Evolutionary conservation across 805 yeast species (phyloP).

Genomic region (Metschnikowia baotianmanensis): DNA sequence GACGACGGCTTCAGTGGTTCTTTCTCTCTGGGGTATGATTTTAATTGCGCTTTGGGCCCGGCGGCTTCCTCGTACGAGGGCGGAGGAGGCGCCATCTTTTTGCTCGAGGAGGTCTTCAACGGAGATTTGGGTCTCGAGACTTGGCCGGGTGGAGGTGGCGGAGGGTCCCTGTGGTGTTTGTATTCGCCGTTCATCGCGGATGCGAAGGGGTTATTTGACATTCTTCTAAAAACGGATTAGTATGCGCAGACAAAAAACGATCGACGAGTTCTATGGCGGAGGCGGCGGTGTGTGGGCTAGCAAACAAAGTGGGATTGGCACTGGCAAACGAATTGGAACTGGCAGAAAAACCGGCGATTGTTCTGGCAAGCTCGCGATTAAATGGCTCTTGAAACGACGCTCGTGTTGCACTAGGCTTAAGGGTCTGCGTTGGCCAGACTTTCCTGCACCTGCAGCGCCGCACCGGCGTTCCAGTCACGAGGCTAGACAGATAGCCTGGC

Average conservation of each 20-base stretch:
- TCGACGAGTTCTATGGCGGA: neutral
- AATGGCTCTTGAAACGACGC: constrained; percentile 6
- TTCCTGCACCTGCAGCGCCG: constrained; percentile 9
- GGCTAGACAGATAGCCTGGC: no score
- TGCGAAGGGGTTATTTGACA: constrained; percentile 55
- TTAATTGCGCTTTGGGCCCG: constrained; percentile 40
- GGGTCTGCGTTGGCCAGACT: constrained; percentile 2
- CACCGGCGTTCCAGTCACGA: no score
- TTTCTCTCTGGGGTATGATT: constrained; percentile 57
- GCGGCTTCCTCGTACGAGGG: constrained; percentile 74
- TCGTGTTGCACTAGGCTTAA: constrained; percentile 2
- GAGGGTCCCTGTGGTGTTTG: constrained; percentile 37
- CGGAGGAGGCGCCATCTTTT: constrained; percentile 39
- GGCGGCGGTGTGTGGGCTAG: neutral
- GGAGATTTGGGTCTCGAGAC: constrained; percentile 10
- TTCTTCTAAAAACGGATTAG: constrained; percentile 21
- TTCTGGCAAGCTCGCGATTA: constrained; percentile 4
- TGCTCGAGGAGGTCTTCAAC: constrained; percentile 22
- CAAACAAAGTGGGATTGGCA: neutral
- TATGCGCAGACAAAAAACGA: constrained; percentile 6
- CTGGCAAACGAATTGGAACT: no score
- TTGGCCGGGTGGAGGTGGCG: constrained; percentile 27
- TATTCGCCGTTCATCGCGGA: constrained; percentile 41
- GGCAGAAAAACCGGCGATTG: constrained; percentile 6
- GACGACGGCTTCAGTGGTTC: constrained; percentile 17